A percentile compares a stretch with the other conserved stretches of the same genome.
Conservation (phyloP, 2,329 filamentous ascomycete species). For the Myrmaecium sp. region DNA sequence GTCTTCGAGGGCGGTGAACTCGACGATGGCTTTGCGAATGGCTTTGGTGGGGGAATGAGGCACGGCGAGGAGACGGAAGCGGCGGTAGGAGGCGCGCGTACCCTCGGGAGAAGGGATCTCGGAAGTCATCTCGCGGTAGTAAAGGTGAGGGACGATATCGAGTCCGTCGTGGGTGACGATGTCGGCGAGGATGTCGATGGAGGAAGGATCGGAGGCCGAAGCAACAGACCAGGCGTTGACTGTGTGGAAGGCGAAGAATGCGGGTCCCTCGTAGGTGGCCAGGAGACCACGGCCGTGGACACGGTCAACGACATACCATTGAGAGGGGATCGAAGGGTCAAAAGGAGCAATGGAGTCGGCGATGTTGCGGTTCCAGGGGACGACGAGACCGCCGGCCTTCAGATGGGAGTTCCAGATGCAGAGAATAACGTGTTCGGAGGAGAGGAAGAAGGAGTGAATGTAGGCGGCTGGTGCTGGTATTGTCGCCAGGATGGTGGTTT, state of each 20-base stretch:
- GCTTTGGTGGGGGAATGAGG: neutral
- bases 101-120: conserved; percentile 38
- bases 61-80: conserved; percentile 3
- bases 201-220: conserved; percentile 13
- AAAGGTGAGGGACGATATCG: conserved; percentile 49
- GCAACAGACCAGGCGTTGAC: conserved; percentile 59
- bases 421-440: conserved; percentile 51
- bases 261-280: conserved; percentile 47
- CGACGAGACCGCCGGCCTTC: conserved; percentile 37
- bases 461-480: conserved; percentile 47
- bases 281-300: conserved; percentile 44
- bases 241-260: conserved; percentile 66
- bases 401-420: conserved; percentile 55
- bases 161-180: conserved; percentile 44
- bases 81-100: conserved; percentile 3
- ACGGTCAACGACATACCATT: conserved; percentile 63
- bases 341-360: conserved; percentile 51
- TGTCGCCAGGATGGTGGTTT: conserved; percentile 54
- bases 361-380: conserved; percentile 50
- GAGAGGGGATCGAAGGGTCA: conserved; percentile 36
- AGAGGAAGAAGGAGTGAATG: conserved; percentile 69
- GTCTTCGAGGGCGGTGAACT: conserved; percentile 35
- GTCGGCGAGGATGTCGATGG: conserved; percentile 48
- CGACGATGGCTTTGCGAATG: conserved; percentile 22
- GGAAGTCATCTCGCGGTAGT: too few relatives aligned